Conservation (phyloP, 2,329 filamentous ascomycete species). For the Cordyceps pruinosa region DNA sequence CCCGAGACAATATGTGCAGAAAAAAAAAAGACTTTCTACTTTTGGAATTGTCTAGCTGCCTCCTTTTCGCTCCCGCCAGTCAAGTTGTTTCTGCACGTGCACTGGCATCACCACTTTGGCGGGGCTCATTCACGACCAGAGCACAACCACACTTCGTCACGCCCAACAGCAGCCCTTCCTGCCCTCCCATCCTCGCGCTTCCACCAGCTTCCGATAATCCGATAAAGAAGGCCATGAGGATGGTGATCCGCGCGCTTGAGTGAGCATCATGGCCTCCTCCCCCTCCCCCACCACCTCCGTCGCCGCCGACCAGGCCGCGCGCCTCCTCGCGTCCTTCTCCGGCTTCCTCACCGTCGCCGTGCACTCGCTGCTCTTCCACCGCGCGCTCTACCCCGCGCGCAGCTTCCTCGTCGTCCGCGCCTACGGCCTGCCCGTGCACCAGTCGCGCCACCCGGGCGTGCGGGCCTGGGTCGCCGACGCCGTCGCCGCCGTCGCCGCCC, state of each 20-base stretch:
- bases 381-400: constrained; percentile 66
- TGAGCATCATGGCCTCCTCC: too few relatives aligned
- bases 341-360: constrained; percentile 76
- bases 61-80: not conserved
- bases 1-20: too few relatives aligned
- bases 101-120: constrained; percentile 7
- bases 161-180: not conserved
- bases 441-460: constrained; percentile 78
- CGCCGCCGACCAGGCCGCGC: constrained; percentile 37
- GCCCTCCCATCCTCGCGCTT: not conserved
- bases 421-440: constrained; percentile 77
- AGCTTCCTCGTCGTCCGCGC: constrained; percentile 75
- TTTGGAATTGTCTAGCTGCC: too few relatives aligned
- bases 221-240: too few relatives aligned
- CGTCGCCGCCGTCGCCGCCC: constrained; percentile 60
- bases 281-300: constrained; percentile 18
- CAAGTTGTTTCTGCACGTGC: not conserved
- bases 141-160: not conserved
- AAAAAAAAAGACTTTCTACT: too few relatives aligned
- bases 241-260: too few relatives aligned
- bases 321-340: constrained; percentile 62
- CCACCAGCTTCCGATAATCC: too few relatives aligned
- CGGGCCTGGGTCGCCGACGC: constrained; percentile 83
- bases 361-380: constrained; percentile 81
- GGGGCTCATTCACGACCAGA: not conserved